A percentile compares a stretch with the other conserved stretches of the same genome.
phyloP scores from a whole-genome alignment of 2,329 filamentous ascomycete species.

The Calonectria naviculata region DNA sequence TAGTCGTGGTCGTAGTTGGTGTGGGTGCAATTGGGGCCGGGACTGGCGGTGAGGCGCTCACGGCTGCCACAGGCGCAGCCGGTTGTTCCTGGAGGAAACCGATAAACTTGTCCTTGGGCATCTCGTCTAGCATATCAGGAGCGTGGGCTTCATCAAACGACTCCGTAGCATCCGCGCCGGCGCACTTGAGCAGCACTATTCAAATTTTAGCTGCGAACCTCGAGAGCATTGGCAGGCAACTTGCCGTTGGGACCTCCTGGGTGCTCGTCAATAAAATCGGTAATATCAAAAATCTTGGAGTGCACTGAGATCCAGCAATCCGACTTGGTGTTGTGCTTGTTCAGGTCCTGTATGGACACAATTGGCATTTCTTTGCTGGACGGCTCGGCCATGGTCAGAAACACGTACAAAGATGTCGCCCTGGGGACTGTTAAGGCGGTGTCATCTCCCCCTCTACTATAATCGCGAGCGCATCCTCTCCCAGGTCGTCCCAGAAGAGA shows the following conservation, averaged over 20 bases:
- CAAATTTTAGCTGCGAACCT: constrained; percentile 43
- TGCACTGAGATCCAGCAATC: constrained; percentile 77
- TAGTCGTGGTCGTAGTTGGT: neutral
- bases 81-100: constrained; percentile 56
- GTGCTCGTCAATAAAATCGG: constrained; percentile 65
- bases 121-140: constrained; percentile 50
- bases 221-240: neutral
- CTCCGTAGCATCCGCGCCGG: constrained; percentile 64
- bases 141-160: constrained; percentile 63
- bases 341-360: constrained; percentile 51
- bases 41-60: neutral
- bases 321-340: constrained; percentile 57
- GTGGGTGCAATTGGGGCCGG: neutral
- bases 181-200: constrained; percentile 59
- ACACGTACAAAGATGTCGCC: neutral
- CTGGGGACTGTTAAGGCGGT: neutral
- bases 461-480: neutral
- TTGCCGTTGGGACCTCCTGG: constrained; percentile 50
- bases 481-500: neutral
- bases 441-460: neutral
- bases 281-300: constrained; percentile 76
- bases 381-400: constrained; percentile 20
- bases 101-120: constrained; percentile 58
- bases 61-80: neutral
- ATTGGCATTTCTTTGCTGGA: constrained; percentile 11